Conservation (phyloP, 352 stramenopile species). For the Globisporangium irregulare region DNA sequence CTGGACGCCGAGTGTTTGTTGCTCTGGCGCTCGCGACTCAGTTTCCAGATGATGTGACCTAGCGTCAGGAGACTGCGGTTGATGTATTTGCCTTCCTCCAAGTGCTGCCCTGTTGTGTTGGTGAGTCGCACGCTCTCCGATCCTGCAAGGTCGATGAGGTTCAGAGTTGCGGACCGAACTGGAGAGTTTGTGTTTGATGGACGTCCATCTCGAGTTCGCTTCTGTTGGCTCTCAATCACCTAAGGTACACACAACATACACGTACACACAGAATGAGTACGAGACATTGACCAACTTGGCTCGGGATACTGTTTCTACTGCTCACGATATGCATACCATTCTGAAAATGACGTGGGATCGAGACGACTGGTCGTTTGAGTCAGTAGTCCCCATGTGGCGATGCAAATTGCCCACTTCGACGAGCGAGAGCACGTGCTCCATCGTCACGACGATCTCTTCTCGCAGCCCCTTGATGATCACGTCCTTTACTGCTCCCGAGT, state of each 20-base stretch:
- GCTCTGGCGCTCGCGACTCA: slow-evolving; percentile 58
- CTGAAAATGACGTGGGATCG: slow-evolving; percentile 76
- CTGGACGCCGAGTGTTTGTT: slow-evolving; percentile 18
- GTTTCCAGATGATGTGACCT: slow-evolving; percentile 93
- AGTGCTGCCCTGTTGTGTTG: slow-evolving; percentile 69
- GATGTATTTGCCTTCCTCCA: slow-evolving; percentile 89
- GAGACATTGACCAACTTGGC: slow-evolving; percentile 13
- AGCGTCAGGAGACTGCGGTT: slow-evolving; percentile 91
- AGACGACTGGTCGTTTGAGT: slow-evolving; percentile 78
- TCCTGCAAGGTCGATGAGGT: slow-evolving; percentile 90
- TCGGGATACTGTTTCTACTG: neutral
- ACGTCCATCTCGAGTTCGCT: slow-evolving; percentile 27
- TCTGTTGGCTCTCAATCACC: slow-evolving; percentile 74
- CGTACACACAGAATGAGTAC: slow-evolving; percentile 37
- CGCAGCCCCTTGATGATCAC: slow-evolving; percentile 85
- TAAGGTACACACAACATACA: slow-evolving; percentile 31
- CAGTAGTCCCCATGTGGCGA: slow-evolving; percentile 70
- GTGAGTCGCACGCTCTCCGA: slow-evolving; percentile 82
- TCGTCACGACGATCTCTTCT: slow-evolving; percentile 75
- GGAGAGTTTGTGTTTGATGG: slow-evolving; percentile 15
- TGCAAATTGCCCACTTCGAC: slow-evolving; percentile 79
- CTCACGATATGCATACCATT: slow-evolving; percentile 31
- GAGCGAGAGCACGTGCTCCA: slow-evolving; percentile 83
- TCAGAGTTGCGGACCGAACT: slow-evolving; percentile 81
- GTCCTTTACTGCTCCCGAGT: slow-evolving; percentile 53